These are phyloP conservation scores for Suillus decipiens DNA, from an alignment of 768 basidiomycete genomes.

Conservation along the genomic window DNA sequence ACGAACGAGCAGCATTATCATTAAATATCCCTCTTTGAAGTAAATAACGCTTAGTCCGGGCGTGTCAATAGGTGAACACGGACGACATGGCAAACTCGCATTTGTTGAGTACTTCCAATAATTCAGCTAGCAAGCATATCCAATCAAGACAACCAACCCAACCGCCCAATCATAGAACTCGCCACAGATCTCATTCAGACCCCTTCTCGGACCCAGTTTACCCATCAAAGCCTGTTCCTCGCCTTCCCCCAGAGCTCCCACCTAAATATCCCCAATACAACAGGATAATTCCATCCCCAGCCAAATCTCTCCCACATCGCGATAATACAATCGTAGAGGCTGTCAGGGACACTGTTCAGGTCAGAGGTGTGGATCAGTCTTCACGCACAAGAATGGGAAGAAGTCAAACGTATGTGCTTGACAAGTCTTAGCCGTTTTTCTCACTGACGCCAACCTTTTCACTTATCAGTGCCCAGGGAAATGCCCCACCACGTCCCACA, in stretches of 20 bases:
- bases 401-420: slow-evolving; percentile 52
- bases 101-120: slow-evolving; percentile 7
- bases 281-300: slow-evolving; percentile 28
- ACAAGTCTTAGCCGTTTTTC: slow-evolving; percentile 17
- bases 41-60: slow-evolving; percentile 8
- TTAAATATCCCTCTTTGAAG: neutral
- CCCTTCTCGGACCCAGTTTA: slow-evolving; percentile 49
- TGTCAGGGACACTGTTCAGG: slow-evolving; percentile 67
- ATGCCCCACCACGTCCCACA: slow-evolving; percentile 25
- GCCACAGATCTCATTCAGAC: slow-evolving; percentile 51
- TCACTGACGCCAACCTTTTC: slow-evolving; percentile 33
- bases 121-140: slow-evolving; percentile 24
- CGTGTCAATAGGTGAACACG: slow-evolving; percentile 28
- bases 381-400: slow-evolving; percentile 53
- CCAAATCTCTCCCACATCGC: slow-evolving; percentile 36
- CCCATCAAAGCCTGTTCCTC: slow-evolving; percentile 35
- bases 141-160: slow-evolving; percentile 26
- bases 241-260: slow-evolving; percentile 42
- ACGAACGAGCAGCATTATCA: neutral
- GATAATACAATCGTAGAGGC: slow-evolving; percentile 54
- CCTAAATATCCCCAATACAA: slow-evolving; percentile 29
- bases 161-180: slow-evolving; percentile 32
- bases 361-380: slow-evolving; percentile 45
- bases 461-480: slow-evolving; percentile 18
- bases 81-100: slow-evolving; percentile 21